Evolutionary conservation across 2,329 filamentous ascomycete species (phyloP).

Genomic region (Calonectria crousiana): DNA sequence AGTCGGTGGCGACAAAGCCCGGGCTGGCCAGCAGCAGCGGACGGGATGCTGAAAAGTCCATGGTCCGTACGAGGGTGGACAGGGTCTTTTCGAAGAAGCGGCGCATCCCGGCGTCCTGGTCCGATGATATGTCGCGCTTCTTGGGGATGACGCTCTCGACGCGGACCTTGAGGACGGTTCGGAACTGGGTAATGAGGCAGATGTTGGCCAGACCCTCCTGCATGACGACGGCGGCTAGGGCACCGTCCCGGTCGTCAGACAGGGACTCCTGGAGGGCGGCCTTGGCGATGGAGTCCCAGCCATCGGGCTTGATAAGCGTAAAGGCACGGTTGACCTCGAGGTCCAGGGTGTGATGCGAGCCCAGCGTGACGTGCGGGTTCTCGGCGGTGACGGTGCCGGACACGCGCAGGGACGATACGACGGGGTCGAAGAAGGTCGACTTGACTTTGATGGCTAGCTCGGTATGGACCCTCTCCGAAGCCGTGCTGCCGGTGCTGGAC

Average conservation of each 20-base stretch:
- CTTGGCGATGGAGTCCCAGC: slow-evolving; percentile 92
- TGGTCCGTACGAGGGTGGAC: slow-evolving; percentile 79
- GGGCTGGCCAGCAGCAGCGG: slow-evolving; percentile 89
- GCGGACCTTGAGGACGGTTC: slow-evolving; percentile 75
- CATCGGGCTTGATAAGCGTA: slow-evolving; percentile 82
- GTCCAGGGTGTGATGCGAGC: slow-evolving; percentile 75
- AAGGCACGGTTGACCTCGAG: slow-evolving; percentile 91
- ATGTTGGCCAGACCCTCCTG: slow-evolving; percentile 89
- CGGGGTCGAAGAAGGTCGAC: slow-evolving; percentile 70
- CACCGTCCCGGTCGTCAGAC: slow-evolving; percentile 81
- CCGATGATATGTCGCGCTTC: slow-evolving; percentile 73
- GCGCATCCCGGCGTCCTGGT: slow-evolving; percentile 77
- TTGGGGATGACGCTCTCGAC: slow-evolving; percentile 76
- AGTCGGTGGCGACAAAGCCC: slow-evolving; percentile 86
- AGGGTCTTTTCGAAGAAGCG: slow-evolving; percentile 83
- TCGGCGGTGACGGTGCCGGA: slow-evolving; percentile 66
- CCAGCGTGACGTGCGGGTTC: slow-evolving; percentile 65
- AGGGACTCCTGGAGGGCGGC: slow-evolving; percentile 84
- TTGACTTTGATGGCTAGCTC: slow-evolving; percentile 69
- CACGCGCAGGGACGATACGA: slow-evolving; percentile 66
- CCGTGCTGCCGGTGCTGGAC: slow-evolving; percentile 62
- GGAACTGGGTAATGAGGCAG: slow-evolving; percentile 83
- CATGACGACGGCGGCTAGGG: slow-evolving; percentile 92
- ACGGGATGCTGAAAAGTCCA: slow-evolving; percentile 78
- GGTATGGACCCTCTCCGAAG: slow-evolving; percentile 67